phyloP scores from a whole-genome alignment of 2,329 filamentous ascomycete genomes.

The Neopestalotiopsis clavispora region DNA sequence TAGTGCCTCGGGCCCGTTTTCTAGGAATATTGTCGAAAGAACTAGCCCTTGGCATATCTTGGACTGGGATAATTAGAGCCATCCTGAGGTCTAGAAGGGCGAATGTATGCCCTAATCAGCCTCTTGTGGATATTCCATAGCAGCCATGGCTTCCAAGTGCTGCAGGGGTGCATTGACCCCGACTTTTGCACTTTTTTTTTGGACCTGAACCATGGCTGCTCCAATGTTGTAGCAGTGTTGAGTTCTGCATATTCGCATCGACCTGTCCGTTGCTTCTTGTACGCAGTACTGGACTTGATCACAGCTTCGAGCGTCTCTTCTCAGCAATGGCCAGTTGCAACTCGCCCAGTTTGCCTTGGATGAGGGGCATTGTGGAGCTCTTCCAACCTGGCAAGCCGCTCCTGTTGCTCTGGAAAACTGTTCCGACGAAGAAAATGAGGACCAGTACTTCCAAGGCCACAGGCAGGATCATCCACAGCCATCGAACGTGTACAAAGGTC shows the following conservation, averaged over 20 bases:
- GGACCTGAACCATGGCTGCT: too few species aligned
- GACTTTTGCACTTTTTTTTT: too few species aligned
- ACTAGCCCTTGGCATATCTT: too few species aligned
- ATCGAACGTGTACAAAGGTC: slow-evolving; percentile 21
- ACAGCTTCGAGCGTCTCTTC: slow-evolving; percentile 1
- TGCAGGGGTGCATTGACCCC: too few species aligned
- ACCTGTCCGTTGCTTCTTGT: not conserved
- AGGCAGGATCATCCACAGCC: slow-evolving; percentile 21
- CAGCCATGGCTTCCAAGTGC: too few species aligned
- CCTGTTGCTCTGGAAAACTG: slow-evolving; percentile 18
- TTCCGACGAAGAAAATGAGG: slow-evolving; percentile 17
- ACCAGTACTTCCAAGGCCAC: slow-evolving; percentile 18
- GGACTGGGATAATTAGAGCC: not conserved
- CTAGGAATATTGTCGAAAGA: too few species aligned
- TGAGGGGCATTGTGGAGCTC: slow-evolving; percentile 21
- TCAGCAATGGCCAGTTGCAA: slow-evolving; percentile 10
- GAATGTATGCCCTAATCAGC: too few species aligned
- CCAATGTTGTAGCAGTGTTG: too few species aligned
- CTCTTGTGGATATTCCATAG: too few species aligned
- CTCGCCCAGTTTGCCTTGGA: slow-evolving; percentile 18
- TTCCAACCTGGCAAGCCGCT: slow-evolving; percentile 23
- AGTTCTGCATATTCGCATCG: not conserved
- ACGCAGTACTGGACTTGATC: not conserved
- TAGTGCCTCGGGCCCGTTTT: too few species aligned
- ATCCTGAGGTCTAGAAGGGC: not conserved